Percentiles rank a stretch among this genome's conserved stretches.
These are phyloP conservation scores for Hygrophila difformis DNA, from an alignment of 257 asterid genomes.

Conservation along the genomic window DNA sequence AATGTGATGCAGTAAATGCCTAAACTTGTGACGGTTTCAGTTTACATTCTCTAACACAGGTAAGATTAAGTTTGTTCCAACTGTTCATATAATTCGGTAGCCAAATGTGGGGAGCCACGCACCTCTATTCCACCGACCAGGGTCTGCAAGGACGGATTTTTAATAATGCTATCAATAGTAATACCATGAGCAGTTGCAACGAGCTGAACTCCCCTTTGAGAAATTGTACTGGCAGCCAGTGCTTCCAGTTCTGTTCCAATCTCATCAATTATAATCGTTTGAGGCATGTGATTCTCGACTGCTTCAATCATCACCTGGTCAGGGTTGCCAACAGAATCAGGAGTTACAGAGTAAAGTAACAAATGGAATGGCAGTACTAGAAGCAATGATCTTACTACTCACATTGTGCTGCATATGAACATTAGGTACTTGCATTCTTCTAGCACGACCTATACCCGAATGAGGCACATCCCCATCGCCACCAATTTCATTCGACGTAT, in stretches of 20 bases:
- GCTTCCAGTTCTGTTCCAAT: slow-evolving; percentile 98
- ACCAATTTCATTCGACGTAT: slow-evolving; percentile 95
- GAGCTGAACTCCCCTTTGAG: slow-evolving; percentile 99
- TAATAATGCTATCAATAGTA: slow-evolving; percentile 80
- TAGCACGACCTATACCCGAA: slow-evolving; percentile 93
- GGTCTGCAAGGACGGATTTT: slow-evolving; percentile 82
- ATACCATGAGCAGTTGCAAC: slow-evolving; percentile 97
- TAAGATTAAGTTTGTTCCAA: no score
- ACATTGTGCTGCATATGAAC: slow-evolving; percentile 95
- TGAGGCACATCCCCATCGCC: slow-evolving; percentile 99
- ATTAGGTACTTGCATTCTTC: slow-evolving; percentile 98
- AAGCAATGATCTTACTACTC: slow-evolving; percentile 22
- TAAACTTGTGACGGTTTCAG: background rate
- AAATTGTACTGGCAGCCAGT: slow-evolving; percentile 92
- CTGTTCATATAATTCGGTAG: no score
- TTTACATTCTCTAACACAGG: no score
- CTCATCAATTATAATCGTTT: slow-evolving; percentile 89
- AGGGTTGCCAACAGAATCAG: slow-evolving; percentile 5
- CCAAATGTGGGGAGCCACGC: slow-evolving; percentile 2
- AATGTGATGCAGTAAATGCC: slow-evolving; percentile 8
- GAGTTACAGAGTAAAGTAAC: slow-evolving; percentile 13
- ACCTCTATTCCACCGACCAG: slow-evolving; percentile 99
- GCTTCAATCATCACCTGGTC: slow-evolving; percentile 97
- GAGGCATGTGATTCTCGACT: slow-evolving; percentile 98
- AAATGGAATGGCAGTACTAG: background rate